Conservation (phyloP, 805 yeast genomes). For the Maudiozyma pseudohumilis region DNA sequence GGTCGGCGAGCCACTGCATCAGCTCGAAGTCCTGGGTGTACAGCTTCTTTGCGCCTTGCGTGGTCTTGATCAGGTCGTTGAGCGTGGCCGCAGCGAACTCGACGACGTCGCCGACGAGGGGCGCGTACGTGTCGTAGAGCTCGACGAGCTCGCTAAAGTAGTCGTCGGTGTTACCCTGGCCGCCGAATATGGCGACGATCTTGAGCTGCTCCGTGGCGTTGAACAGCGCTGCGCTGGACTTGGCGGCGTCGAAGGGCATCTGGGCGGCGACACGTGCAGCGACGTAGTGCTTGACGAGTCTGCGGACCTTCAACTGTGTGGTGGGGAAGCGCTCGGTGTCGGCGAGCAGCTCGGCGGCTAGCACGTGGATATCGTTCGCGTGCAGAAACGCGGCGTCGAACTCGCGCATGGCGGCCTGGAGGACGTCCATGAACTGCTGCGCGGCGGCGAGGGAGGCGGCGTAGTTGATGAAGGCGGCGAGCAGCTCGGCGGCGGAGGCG, state of each 20-base stretch:
- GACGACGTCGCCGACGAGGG: slow-evolving; percentile 63
- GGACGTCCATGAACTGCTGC: slow-evolving; percentile 56
- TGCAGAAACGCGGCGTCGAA: slow-evolving; percentile 73
- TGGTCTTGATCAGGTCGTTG: slow-evolving; percentile 54
- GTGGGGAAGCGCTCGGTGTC: slow-evolving; percentile 48
- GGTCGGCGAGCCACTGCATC: slow-evolving; percentile 74
- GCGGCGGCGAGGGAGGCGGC: slow-evolving; percentile 38
- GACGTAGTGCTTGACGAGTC: slow-evolving; percentile 71
- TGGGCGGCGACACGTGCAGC: slow-evolving; percentile 42
- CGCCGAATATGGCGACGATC: slow-evolving; percentile 86
- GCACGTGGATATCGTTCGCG: slow-evolving; percentile 76
- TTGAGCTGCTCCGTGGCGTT: slow-evolving; percentile 51
- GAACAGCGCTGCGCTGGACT: slow-evolving; percentile 51
- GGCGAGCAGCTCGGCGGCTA: slow-evolving; percentile 60
- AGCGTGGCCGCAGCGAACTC: slow-evolving; percentile 59
- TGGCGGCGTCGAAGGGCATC: slow-evolving; percentile 36
- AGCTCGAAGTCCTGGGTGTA: slow-evolving; percentile 91
- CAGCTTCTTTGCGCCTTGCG: slow-evolving; percentile 72
- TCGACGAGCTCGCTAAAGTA: slow-evolving; percentile 94
- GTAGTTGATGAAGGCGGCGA: slow-evolving; percentile 75
- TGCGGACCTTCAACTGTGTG: slow-evolving; percentile 58
- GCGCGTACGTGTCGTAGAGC: slow-evolving; percentile 65
- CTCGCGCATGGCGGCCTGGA: slow-evolving; percentile 62
- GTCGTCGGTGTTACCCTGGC: slow-evolving; percentile 98
- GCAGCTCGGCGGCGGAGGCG: slow-evolving; percentile 71